Evolutionary conservation across 73 alveolate species (phyloP).

Genomic region (Paramecium octaurelia): DNA sequence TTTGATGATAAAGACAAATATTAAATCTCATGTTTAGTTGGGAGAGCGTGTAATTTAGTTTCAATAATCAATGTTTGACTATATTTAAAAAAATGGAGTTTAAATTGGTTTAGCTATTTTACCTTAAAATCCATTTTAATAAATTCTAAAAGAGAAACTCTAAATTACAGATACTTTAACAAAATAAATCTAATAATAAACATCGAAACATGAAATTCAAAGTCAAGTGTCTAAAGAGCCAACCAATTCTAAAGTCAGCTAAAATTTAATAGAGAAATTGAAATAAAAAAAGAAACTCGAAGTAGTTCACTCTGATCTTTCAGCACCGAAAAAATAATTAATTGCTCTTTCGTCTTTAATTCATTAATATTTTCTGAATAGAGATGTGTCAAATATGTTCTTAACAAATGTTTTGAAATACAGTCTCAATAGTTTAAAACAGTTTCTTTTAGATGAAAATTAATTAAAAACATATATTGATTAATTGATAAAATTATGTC

Average conservation of each 20-base stretch:
- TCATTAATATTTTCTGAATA: background rate
- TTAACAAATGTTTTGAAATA: background rate
- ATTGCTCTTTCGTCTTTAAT: background rate
- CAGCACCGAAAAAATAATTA: background rate
- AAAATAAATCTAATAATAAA: background rate
- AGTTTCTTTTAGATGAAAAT: background rate
- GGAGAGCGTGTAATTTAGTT: background rate
- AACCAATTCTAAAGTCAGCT: background rate
- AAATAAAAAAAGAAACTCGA: constrained; percentile 4
- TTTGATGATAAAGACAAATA: background rate
- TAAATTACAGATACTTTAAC: background rate
- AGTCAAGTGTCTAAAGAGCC: background rate
- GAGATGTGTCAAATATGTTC: constrained; percentile 30
- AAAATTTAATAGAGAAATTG: background rate
- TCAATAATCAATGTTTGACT: background rate
- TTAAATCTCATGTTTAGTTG: background rate
- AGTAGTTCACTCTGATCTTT: background rate
- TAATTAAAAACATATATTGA: background rate
- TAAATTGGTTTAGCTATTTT: background rate
- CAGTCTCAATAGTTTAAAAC: background rate
- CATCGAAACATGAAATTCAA: background rate
- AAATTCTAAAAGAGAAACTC: background rate
- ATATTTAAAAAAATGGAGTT: background rate
- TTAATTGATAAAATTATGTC: background rate
- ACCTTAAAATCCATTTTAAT: background rate